Base-by-base conservation (phyloP, 2,329 filamentous ascomycete species). In the Arthroderma sp. region DNA sequence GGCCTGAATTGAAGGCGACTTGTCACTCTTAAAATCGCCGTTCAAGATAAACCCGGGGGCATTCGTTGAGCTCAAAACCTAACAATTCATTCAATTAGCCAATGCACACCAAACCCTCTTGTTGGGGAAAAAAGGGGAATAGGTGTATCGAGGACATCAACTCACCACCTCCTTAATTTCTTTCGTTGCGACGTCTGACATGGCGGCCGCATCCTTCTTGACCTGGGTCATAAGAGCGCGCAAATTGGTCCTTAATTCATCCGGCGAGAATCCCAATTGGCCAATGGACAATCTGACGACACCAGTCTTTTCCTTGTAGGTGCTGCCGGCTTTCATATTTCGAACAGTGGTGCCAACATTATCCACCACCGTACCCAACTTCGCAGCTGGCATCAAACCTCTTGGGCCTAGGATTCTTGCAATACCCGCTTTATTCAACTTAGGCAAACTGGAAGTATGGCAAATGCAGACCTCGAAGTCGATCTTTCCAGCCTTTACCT, bases 381-480 rank as follows among this genome's bases (percentile, higher is more conserved):
- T 94, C 48, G 75, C 68, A 61, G 78, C 93, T 4, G 91, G 91
- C 91, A 98, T 96, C 58, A 98, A 66, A 2, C 88, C 88, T 64
- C 78, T 81, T 38, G 93, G 91, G 57, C 91, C 91, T 15, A 98
- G 71, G 37, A 94, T 74, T 52, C 82, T 76, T 51, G 83, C 89
- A 51, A 98, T 64, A 0, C 76, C 78, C 32, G 87, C 82, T 69
- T 91, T 88, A 61, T 82, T 83, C 57, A 98, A 69, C 46, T 83
- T 86, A 43, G 75, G 73, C 54, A 91, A 71, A 54, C 81, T 87
- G 54, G 85, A 78, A 42, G 74, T 72, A 64, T 95, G 88, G 66
- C 86, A 94, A 54, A 98, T 78, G 50, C 87, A 83, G 45, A 85
- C 75, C 62, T 96, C 91, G 61, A 96, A 98, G 28, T 86, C 77